A percentile compares a stretch with the other conserved stretches of the same genome.
Evolutionary conservation across 106 monocot species (phyloP).

Genomic region (Apostasia ramifera): DNA sequence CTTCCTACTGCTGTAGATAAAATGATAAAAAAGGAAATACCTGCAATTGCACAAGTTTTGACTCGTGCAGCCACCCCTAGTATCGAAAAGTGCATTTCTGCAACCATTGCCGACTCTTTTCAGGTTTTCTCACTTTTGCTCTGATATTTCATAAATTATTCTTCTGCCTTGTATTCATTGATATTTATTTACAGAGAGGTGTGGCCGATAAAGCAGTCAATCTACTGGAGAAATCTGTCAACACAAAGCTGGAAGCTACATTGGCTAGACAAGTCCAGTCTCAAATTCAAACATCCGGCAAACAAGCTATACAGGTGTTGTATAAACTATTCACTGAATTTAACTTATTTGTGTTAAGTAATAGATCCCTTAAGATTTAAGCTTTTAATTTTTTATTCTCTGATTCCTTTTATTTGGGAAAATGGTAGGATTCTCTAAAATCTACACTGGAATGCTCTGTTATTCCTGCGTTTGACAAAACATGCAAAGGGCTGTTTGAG

Average conservation of each 20-base stretch:
- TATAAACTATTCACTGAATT: neutral
- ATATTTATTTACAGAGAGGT: conserved; percentile 48
- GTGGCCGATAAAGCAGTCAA: conserved; percentile 76
- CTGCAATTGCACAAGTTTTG: conserved; percentile 41
- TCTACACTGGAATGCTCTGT: conserved; percentile 64
- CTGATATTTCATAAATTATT: neutral
- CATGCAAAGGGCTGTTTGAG: conserved; percentile 81
- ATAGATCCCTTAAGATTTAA: no score
- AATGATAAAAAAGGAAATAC: conserved; percentile 71
- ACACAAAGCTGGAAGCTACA: conserved; percentile 77
- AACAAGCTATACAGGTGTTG: conserved; percentile 81
- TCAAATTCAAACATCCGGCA: conserved; percentile 90
- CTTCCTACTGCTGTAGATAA: conserved; percentile 66
- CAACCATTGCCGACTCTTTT: conserved; percentile 69
- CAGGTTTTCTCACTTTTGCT: conserved; percentile 43
- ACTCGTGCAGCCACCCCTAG: conserved; percentile 58
- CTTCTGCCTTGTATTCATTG: neutral
- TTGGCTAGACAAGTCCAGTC: conserved; percentile 80
- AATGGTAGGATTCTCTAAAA: conserved; percentile 59
- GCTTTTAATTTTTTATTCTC: no score
- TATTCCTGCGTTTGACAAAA: conserved; percentile 84
- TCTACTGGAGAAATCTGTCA: conserved; percentile 81
- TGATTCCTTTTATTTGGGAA: neutral
- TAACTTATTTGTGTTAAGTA: no score
- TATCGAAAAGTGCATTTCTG: conserved; percentile 73